Conservation (phyloP, 2,329 filamentous ascomycete genomes). For the Fusarium miscanthi region DNA sequence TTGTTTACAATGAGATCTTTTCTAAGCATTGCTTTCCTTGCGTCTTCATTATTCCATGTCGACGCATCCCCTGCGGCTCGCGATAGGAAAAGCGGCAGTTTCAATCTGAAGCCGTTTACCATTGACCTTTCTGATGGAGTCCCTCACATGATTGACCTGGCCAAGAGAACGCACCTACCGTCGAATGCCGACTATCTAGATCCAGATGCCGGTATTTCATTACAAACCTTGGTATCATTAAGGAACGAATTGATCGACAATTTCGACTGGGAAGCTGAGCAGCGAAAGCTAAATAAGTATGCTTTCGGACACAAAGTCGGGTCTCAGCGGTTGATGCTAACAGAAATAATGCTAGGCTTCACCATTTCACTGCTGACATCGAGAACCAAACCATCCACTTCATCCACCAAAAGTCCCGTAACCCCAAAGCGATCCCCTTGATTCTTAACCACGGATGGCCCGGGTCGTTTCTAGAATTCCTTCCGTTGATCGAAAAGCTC, state of each 20-base stretch:
- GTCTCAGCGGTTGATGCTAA: accelerated
- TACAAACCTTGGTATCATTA: neutral
- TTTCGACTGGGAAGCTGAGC: neutral
- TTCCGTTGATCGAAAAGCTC: neutral
- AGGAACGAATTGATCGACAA: neutral
- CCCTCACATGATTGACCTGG: neutral
- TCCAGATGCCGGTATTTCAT: accelerated
- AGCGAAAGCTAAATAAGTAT: neutral
- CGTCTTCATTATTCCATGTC: neutral
- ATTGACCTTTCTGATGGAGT: neutral
- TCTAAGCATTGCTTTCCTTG: neutral
- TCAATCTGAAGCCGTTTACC: neutral
- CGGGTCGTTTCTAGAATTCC: neutral
- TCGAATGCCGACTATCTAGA: neutral
- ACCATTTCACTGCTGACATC: neutral
- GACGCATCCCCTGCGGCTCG: neutral
- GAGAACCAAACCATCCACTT: neutral
- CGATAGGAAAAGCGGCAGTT: neutral
- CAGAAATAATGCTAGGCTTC: neutral
- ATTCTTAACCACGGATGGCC: neutral
- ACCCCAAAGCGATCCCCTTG: neutral
- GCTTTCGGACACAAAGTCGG: neutral
- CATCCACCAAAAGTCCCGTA: neutral
- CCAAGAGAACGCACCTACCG: neutral
- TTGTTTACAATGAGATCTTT: neutral